These are phyloP conservation scores for Beauveria sp. DNA, from an alignment of 2,329 filamentous ascomycete species.

Conservation along the genomic window DNA sequence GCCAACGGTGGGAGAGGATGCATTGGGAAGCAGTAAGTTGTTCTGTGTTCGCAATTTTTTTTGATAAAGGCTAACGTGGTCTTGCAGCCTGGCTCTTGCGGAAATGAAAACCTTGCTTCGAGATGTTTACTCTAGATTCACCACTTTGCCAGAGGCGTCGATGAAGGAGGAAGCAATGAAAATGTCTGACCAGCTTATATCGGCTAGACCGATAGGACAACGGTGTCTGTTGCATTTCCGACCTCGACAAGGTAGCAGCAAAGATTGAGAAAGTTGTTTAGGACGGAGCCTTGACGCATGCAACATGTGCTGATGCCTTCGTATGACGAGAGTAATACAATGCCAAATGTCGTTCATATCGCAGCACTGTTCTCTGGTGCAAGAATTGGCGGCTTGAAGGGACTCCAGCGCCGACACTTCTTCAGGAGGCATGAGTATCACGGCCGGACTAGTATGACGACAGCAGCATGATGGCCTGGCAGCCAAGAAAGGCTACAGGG, in stretches of 20 bases:
- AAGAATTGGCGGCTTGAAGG: not conserved
- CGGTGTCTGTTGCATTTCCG: constrained; percentile 48
- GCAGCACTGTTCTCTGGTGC: not conserved
- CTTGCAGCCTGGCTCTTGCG: constrained; percentile 45
- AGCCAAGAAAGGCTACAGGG: not conserved
- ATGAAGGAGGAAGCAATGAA: constrained; percentile 53
- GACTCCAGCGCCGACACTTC: not conserved
- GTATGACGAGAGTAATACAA: not conserved
- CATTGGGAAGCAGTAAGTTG: constrained; percentile 57
- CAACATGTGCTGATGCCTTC: not conserved
- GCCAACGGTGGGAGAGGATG: constrained; percentile 58
- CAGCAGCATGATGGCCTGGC: not conserved
- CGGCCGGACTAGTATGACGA: not conserved
- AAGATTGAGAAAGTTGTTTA: not conserved
- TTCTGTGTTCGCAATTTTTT: fast-evolving
- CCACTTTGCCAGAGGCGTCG: constrained; percentile 44
- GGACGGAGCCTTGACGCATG: not conserved
- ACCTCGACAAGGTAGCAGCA: constrained; percentile 19
- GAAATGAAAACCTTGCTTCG: constrained; percentile 61
- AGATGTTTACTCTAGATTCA: constrained; percentile 54
- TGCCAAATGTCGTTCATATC: not conserved
- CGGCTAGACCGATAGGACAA: constrained; percentile 53
- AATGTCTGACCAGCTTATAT: constrained; percentile 61
- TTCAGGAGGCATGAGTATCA: not conserved
- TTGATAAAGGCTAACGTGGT: not conserved